These are phyloP conservation scores for Bocquillonia castaneifolia DNA, from an alignment of 441 rosid species.

Conservation along the genomic window DNA sequence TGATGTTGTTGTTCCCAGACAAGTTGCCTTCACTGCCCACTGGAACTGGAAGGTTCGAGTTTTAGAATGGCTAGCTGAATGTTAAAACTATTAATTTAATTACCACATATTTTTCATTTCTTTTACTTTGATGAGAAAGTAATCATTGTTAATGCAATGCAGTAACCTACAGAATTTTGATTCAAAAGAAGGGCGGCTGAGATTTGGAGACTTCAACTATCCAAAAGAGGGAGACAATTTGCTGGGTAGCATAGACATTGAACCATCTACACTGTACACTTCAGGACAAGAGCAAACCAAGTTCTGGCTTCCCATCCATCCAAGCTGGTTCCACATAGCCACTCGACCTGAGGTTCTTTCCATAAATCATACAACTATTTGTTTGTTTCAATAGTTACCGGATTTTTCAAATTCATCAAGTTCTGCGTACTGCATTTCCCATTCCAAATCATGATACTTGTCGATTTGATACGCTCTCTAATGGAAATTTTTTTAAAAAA, in stretches of 20 bases:
- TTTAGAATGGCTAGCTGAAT: too few relatives aligned
- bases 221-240: neutral
- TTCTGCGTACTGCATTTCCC: too few relatives aligned
- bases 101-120: too few relatives aligned
- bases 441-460: too few relatives aligned
- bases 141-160: neutral
- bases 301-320: constrained; percentile 13
- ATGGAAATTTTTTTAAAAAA: too few relatives aligned
- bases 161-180: neutral
- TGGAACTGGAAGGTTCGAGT: neutral
- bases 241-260: neutral
- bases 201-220: constrained; percentile 9
- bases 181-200: constrained; percentile 1
- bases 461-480: too few relatives aligned
- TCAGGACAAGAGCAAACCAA: neutral
- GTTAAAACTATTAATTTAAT: neutral
- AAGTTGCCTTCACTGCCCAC: constrained; percentile 4
- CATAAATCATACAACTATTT: neutral
- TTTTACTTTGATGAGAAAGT: neutral
- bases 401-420: too few relatives aligned
- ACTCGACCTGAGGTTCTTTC: neutral
- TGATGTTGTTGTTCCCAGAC: constrained; percentile 4
- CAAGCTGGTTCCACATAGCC: neutral
- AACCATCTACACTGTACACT: neutral
- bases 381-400: too few relatives aligned